Evolutionary conservation across 2,329 filamentous ascomycete species (phyloP), one percentile per base, ranked within the genome.

Genomic region (Immersiporthe knoxdaviesiana): DNA sequence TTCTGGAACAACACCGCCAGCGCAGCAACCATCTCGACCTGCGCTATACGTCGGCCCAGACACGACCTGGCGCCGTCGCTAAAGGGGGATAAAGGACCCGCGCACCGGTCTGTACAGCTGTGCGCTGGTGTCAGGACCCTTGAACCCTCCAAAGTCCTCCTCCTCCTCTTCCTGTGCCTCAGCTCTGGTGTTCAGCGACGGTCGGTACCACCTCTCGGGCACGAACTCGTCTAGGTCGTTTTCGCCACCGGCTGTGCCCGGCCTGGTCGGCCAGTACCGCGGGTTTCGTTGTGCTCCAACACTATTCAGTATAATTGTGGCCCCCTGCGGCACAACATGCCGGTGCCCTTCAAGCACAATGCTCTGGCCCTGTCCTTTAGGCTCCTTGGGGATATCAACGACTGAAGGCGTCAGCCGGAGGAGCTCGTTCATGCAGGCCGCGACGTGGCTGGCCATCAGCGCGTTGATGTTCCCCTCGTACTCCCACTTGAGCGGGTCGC

Each of bases 401-500:
- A 93, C 90, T 0, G 92, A 88, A 1, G 92, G 91, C 70, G 93
- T 84, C 56, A 94, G 75, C 14, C 93, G 88, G 66, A 96, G 83
- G 50, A 90, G 89, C 81, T 96, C 92, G 75, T 93, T 92, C 84
- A 95, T 86, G 74, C 91, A 87, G 4, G 92, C 92, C 24, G 90
- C 92, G 12, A 90, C 81, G 84, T 92, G 90, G 70, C 89, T 88
- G 14, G 85, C 87, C 73, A 92, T 87, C 70, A 96, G 84, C 11
- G 85, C 82, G 58, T 87, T 88, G 71, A 94, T 84, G 73, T 87
- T 82, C 14, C 82, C 79, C 59, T 94, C 91, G 76, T 93, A 95
- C 74, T 88, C 84, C 92, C 92, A 95, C 10, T 86, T 83, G 0
- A 79, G 78, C 5, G 88, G 84, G 30, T 90, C 85, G 21, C 82